phyloP scores from a whole-genome alignment of 164 flowering plant genomes.

The Protea cynaroides region DNA sequence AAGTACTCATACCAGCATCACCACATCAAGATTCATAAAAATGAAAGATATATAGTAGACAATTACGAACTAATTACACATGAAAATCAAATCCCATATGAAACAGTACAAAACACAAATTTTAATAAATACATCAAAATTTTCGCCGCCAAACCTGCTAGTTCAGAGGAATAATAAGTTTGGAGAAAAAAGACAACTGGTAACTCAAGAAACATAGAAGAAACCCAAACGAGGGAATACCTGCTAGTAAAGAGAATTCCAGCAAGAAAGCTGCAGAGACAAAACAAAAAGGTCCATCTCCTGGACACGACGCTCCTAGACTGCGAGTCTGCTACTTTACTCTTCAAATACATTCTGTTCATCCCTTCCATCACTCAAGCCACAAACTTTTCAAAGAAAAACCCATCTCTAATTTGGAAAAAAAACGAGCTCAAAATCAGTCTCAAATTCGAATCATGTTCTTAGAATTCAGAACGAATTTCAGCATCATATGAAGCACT shows the following conservation, averaged over 20 bases:
- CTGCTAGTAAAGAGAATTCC: slow-evolving; percentile 74
- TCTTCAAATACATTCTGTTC: slow-evolving; percentile 41
- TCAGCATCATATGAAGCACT: background rate
- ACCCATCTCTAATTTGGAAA: background rate
- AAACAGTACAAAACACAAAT: background rate
- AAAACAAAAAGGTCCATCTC: slow-evolving; percentile 47
- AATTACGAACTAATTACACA: background rate
- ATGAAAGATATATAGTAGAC: background rate
- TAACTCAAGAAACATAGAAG: background rate
- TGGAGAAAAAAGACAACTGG: background rate
- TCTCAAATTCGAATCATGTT: background rate
- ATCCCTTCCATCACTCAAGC: background rate
- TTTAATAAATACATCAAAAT: no score
- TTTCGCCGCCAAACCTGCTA: no score
- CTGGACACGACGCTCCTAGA: slow-evolving; percentile 35
- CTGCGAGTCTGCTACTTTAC: slow-evolving; percentile 32
- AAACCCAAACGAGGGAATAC: slow-evolving; percentile 19
- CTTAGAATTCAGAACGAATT: background rate
- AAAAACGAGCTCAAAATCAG: background rate
- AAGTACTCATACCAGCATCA: background rate
- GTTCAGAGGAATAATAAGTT: no score
- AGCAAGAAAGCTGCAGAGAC: slow-evolving; percentile 60
- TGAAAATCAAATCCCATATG: background rate
- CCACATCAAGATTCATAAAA: background rate
- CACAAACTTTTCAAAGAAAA: background rate